These are phyloP conservation scores for Nothophoma quercina DNA, from an alignment of 2,329 filamentous ascomycete species.

Conservation along the genomic window DNA sequence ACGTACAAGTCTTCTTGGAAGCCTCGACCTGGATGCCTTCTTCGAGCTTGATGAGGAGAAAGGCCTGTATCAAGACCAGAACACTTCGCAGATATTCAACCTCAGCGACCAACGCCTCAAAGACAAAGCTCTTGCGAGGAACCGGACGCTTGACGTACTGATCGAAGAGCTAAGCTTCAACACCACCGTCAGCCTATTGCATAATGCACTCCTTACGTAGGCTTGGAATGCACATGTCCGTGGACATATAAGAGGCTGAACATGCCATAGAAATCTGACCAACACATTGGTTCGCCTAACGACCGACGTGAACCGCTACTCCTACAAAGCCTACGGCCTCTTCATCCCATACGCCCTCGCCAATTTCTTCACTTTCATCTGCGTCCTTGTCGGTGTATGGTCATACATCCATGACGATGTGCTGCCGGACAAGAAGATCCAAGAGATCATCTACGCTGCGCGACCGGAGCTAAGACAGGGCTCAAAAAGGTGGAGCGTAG, in stretches of 20 bases:
- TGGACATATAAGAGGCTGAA: not conserved
- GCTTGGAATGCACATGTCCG: not conserved
- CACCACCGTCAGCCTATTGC: conserved; percentile 22
- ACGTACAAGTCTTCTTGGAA: conserved; percentile 21
- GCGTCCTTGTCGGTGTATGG: not conserved
- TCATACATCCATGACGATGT: not conserved
- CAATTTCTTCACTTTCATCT: not conserved
- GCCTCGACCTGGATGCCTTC: conserved; percentile 20
- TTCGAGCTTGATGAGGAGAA: conserved; percentile 22
- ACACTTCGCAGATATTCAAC: not conserved
- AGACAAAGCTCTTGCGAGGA: conserved; percentile 21
- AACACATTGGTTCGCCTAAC: not conserved
- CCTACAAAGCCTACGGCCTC: not conserved
- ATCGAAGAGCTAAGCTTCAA: conserved; percentile 30
- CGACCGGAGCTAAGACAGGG: not conserved
- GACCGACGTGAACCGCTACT: not conserved
- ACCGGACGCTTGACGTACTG: conserved; percentile 21
- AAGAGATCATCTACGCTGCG: not conserved
- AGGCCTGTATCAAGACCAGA: conserved; percentile 13
- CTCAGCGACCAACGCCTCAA: conserved; percentile 17
- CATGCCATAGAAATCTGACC: not conserved
- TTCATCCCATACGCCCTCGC: not conserved
- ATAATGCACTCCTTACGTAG: conserved; percentile 22
- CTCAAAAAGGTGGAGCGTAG: not conserved
- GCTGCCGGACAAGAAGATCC: not conserved